Evolutionary conservation across 1,284 basidiomycete species (phyloP).

Genomic region (Pseudozyma hubeiensis): DNA sequence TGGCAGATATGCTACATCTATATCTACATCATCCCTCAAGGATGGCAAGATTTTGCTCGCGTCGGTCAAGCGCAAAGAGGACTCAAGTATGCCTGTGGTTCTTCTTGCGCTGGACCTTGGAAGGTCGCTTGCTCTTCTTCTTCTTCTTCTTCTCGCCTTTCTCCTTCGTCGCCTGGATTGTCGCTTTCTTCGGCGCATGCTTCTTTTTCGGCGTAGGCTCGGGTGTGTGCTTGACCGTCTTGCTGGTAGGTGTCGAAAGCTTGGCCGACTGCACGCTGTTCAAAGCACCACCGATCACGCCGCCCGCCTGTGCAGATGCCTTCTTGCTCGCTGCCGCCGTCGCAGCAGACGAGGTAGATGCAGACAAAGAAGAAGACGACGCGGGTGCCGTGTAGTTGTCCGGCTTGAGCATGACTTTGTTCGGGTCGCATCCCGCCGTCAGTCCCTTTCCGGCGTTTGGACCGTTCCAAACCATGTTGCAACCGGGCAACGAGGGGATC

Average conservation of each 20-base stretch:
- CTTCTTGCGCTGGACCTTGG: neutral
- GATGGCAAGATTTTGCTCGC: neutral
- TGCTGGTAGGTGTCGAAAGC: neutral
- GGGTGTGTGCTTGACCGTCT: constrained; percentile 1
- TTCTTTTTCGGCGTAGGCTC: neutral
- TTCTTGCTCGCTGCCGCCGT: neutral
- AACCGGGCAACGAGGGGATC: constrained; percentile 41
- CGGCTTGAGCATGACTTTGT: constrained; percentile 34
- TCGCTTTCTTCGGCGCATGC: neutral
- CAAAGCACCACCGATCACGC: no score
- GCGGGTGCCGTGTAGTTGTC: constrained; percentile 5
- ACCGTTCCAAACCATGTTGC: constrained; percentile 53
- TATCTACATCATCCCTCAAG: no score
- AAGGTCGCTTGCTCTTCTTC: neutral
- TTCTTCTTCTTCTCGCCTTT: neutral
- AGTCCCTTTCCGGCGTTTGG: constrained; percentile 42
- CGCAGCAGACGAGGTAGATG: constrained; percentile 1
- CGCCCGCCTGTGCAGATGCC: neutral
- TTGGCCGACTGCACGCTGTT: neutral
- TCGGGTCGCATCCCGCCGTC: constrained; percentile 31
- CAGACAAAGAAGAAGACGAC: neutral
- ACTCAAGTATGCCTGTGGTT: neutral
- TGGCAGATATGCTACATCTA: no score
- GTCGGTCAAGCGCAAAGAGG: no score
- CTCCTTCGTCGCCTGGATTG: neutral